Conservation (phyloP, 345 rosid genomes). For the Eucalyptus sideroxylon region DNA sequence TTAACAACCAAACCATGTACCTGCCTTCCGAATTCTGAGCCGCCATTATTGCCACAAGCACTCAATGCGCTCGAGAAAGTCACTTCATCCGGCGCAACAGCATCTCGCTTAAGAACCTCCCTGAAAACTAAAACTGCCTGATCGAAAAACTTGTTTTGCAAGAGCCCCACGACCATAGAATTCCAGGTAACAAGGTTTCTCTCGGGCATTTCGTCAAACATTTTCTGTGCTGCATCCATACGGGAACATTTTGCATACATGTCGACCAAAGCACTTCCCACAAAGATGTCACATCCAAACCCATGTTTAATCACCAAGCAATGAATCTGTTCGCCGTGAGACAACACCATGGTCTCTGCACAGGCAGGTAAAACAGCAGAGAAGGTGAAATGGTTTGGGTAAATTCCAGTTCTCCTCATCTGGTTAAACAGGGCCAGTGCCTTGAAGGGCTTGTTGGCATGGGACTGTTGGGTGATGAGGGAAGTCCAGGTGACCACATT, state of each 20-base stretch:
- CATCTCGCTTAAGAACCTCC: constrained; percentile 10
- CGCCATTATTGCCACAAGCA: constrained; percentile 17
- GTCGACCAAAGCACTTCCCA: constrained; percentile 9
- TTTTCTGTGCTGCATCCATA: constrained; percentile 9
- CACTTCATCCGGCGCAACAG: constrained; percentile 12
- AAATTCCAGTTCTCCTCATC: constrained; percentile 19
- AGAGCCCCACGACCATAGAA: constrained; percentile 26
- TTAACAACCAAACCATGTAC: constrained; percentile 21
- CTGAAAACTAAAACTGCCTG: background rate
- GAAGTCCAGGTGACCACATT: constrained; percentile 27
- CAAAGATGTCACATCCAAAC: constrained; percentile 1
- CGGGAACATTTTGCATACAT: constrained; percentile 20
- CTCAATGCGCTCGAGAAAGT: constrained; percentile 23
- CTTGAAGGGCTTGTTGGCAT: constrained; percentile 3
- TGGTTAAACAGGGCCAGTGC: constrained; percentile 9
- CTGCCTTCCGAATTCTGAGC: constrained; percentile 16
- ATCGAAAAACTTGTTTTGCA: constrained; percentile 1
- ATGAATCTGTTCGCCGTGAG: constrained; percentile 17
- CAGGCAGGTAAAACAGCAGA: constrained; percentile 24
- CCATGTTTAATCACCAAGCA: constrained; percentile 16
- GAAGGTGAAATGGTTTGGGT: constrained; percentile 24
- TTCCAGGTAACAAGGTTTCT: constrained; percentile 34
- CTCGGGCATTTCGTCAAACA: constrained; percentile 32
- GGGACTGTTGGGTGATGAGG: constrained; percentile 14
- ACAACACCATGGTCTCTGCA: background rate